Conservation (phyloP, 106 monocot genomes). For the Dioscorea alata region DNA sequence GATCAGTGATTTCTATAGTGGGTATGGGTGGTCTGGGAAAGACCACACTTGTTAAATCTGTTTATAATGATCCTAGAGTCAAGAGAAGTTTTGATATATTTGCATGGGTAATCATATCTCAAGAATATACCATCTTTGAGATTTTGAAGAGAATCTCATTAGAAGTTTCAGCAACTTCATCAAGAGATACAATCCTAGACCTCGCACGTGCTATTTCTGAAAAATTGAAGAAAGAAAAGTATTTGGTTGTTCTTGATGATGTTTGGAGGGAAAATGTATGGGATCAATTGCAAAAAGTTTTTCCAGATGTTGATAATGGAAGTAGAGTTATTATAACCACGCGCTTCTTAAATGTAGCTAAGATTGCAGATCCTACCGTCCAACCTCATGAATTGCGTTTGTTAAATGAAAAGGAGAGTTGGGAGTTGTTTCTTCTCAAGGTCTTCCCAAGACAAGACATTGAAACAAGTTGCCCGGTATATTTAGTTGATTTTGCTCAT, state of each 20-base stretch:
- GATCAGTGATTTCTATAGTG: background rate
- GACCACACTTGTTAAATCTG: background rate
- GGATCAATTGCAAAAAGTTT: conserved; percentile 1
- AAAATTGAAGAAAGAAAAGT: conserved; percentile 7
- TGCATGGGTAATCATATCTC: background rate
- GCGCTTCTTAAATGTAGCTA: conserved; percentile 6
- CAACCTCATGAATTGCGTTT: too few relatives aligned
- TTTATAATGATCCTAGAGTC: background rate
- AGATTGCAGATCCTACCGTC: too few relatives aligned
- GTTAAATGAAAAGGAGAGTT: conserved; percentile 2
- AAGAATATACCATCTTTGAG: background rate
- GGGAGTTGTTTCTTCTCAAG: conserved; percentile 17
- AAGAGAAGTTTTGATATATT: background rate
- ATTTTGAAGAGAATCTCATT: background rate
- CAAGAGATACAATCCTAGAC: too few relatives aligned
- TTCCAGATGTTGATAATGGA: conserved; percentile 16
- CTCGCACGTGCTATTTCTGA: too few relatives aligned
- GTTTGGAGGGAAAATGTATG: conserved; percentile 12
- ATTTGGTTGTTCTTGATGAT: conserved; percentile 26
- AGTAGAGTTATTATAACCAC: conserved; percentile 21
- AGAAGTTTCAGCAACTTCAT: background rate
- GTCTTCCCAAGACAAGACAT: conserved; percentile 5
- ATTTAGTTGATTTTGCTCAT: conserved; percentile 4
- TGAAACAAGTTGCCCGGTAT: background rate
- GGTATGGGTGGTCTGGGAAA: background rate